Percentiles rank a stretch among this genome's conserved stretches.
These are phyloP conservation scores for Dioscorea alata DNA, from an alignment of 106 monocot species.

Conservation along the genomic window DNA sequence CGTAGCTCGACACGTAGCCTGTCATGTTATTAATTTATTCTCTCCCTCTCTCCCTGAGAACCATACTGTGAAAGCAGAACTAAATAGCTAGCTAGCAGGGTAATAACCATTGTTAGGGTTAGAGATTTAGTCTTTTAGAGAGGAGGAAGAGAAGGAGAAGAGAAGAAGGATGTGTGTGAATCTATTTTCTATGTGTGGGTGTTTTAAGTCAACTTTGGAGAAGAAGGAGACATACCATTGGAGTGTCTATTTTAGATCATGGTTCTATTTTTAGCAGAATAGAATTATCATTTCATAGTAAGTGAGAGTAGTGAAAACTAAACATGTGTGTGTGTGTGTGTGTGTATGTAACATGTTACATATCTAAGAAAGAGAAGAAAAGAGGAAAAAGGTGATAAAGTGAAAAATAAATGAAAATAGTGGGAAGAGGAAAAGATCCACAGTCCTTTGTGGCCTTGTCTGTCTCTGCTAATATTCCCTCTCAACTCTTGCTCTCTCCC, in stretches of 20 bases:
- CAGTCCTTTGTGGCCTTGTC: not conserved
- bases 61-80: not conserved
- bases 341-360: too few species aligned
- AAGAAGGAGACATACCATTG: not conserved
- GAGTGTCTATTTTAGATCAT: not conserved
- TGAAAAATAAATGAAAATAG: not conserved
- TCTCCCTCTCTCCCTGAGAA: not conserved
- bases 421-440: not conserved
- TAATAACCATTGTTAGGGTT: not conserved
- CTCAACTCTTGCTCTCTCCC: not conserved
- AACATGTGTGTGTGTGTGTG: not conserved
- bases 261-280: constrained; percentile 5
- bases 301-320: not conserved
- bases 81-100: not conserved
- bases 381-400: not conserved
- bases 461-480: constrained; percentile 1
- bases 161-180: not conserved
- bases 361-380: not conserved
- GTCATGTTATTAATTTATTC: not conserved
- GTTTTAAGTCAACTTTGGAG: not conserved
- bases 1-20: constrained; percentile 2
- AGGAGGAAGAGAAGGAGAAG: not conserved
- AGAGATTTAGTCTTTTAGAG: not conserved
- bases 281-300: constrained; percentile 2
- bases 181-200: not conserved